A percentile compares a stretch with the other conserved stretches of the same genome.
These are phyloP conservation scores for Penicillium angulare DNA, from an alignment of 495 filamentous ascomycete species.

Conservation along the genomic window DNA sequence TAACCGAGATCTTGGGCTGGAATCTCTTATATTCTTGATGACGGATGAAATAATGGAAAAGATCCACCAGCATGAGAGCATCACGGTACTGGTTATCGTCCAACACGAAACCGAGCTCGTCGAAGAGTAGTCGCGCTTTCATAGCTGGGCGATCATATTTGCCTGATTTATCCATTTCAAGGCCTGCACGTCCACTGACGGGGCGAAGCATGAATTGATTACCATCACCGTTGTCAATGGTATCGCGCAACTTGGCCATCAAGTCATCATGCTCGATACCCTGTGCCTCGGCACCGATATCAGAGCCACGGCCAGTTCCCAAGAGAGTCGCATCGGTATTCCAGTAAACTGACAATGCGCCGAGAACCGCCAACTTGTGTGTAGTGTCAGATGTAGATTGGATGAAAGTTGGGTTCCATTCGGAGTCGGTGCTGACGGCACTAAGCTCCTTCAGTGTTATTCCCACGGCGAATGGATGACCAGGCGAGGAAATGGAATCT, in stretches of 20 bases:
- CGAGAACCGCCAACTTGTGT: slow-evolving; percentile 87
- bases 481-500: slow-evolving; percentile 91
- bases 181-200: slow-evolving; percentile 84
- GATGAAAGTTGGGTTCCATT: slow-evolving; percentile 94
- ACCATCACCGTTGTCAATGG: slow-evolving; percentile 70
- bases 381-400: slow-evolving; percentile 77
- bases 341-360: slow-evolving; percentile 92
- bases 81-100: slow-evolving; percentile 98
- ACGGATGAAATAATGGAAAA: slow-evolving; percentile 97
- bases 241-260: slow-evolving; percentile 67
- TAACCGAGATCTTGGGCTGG: slow-evolving; percentile 80
- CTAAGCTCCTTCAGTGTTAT: slow-evolving; percentile 92
- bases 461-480: slow-evolving; percentile 91
- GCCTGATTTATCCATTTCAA: slow-evolving; percentile 91
- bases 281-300: slow-evolving; percentile 61
- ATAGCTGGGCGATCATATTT: slow-evolving; percentile 77
- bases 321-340: slow-evolving; percentile 86
- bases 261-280: slow-evolving; percentile 69
- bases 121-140: slow-evolving; percentile 87
- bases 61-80: slow-evolving; percentile 93
- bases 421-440: slow-evolving; percentile 88
- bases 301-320: slow-evolving; percentile 65
- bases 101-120: slow-evolving; percentile 92
- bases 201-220: slow-evolving; percentile 96
- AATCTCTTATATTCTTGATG: slow-evolving; percentile 96